Evolutionary conservation across 805 yeast genomes (phyloP).

Genomic region (Yarrowia divulgata): DNA sequence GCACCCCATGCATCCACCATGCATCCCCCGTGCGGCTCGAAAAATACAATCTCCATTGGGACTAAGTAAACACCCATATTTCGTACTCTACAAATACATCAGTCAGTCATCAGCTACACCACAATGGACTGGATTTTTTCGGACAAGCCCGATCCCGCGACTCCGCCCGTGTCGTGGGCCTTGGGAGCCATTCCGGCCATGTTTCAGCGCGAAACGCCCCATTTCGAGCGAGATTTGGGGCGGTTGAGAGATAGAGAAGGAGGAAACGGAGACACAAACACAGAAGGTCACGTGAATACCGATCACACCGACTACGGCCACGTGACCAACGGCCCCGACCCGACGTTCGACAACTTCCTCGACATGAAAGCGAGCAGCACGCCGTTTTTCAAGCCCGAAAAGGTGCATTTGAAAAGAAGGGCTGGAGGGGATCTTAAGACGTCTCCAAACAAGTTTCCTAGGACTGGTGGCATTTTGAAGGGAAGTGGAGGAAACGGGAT

Average conservation of each 20-base stretch:
- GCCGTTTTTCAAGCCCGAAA: conserved; percentile 25
- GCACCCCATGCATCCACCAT: neutral
- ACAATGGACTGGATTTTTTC: conserved; percentile 28
- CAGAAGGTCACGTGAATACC: neutral
- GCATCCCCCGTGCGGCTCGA: conserved; percentile 15
- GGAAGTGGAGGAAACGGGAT: neutral
- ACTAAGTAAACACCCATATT: conserved; percentile 21
- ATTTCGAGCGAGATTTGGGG: conserved; percentile 25
- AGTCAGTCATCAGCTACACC: no score
- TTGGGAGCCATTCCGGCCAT: conserved; percentile 43
- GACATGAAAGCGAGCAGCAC: conserved; percentile 26
- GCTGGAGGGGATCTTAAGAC: neutral
- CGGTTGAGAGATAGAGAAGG: neutral
- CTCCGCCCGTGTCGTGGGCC: conserved; percentile 44
- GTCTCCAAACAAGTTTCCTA: neutral
- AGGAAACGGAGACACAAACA: neutral
- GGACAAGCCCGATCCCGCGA: conserved; percentile 40
- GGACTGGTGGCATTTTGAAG: conserved; percentile 4
- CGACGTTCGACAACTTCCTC: neutral
- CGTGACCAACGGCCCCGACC: neutral
- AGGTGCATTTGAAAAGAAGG: neutral
- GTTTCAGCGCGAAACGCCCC: conserved; percentile 41
- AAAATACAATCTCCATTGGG: conserved; percentile 14
- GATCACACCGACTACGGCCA: neutral
- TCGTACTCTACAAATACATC: no score